Conservation (phyloP, 1,284 basidiomycete species). For the Moesziomyces globuligerus region DNA sequence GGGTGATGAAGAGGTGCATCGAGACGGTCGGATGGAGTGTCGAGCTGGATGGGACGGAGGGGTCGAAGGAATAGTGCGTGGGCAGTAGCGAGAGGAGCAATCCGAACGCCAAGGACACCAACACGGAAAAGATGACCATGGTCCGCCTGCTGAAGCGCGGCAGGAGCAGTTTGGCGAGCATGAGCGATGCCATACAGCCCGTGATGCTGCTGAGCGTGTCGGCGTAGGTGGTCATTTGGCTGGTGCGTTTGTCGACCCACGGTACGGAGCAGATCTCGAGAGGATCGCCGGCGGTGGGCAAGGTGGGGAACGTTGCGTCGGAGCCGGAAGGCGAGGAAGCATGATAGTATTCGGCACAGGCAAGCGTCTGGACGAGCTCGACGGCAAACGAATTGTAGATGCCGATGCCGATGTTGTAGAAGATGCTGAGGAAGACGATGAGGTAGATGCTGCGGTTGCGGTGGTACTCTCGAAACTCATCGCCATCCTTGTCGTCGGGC, state of each 20-base stretch:
- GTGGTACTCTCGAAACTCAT: constrained; percentile 17
- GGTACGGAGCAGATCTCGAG: constrained; percentile 25
- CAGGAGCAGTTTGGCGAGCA: constrained; percentile 20
- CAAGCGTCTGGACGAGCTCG: constrained; percentile 31
- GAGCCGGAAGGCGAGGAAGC: constrained; percentile 6
- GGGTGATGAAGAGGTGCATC: constrained; percentile 5
- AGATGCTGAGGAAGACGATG: constrained; percentile 15
- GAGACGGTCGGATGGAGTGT: constrained; percentile 21
- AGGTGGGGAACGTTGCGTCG: constrained; percentile 10
- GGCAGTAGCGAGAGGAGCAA: constrained; percentile 13
- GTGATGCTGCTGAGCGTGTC: constrained; percentile 16
- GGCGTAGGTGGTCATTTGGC: constrained; percentile 13
- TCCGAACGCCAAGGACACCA: not conserved
- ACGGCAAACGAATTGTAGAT: constrained; percentile 16
- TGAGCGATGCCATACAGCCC: constrained; percentile 11
- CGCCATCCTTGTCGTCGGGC: constrained; percentile 31
- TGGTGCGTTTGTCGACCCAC: constrained; percentile 31
- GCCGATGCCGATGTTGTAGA: constrained; percentile 13
- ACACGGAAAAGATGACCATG: not conserved
- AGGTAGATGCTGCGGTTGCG: constrained; percentile 18
- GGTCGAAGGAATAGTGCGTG: constrained; percentile 41
- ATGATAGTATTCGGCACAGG: constrained; percentile 42
- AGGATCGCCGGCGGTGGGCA: constrained; percentile 22
- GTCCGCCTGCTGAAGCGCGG: constrained; percentile 26
- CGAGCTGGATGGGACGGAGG: constrained; percentile 17